Evolutionary conservation across 139 green algal genomes (phyloP), one percentile per base, ranked within the genome.

Genomic region (Micractinium sp.): DNA sequence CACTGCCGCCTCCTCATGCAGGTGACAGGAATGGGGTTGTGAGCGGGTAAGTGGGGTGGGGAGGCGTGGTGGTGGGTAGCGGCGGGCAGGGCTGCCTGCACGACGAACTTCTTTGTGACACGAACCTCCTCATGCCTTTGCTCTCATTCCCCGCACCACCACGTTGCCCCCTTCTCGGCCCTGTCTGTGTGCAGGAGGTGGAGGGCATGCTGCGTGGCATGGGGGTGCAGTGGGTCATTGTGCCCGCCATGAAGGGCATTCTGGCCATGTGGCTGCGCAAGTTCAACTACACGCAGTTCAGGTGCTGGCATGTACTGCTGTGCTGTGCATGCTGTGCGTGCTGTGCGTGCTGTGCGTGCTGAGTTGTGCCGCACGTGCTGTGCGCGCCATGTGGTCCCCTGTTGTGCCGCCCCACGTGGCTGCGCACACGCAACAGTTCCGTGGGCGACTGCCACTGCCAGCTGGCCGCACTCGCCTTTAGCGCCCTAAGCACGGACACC

Each of bases 1-100:
- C 91, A 97, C 87, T 95, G 92, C 93, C 93, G 89, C 84, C 90
- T 91, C 0, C 89, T 97, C 3, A 89, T 96, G 53, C 90, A 92
- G 90, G 94, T 94, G 67, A 2, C 77, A 60, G 19, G 39, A 35
- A 12, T 41, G 16, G 63, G 33, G 27, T 33, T 41, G 9, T 9
- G 7, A 29, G 3, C 12, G 47, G 47, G 47, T 56, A 56, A 56
- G 7, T 16, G 47, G 47, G 5, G 5, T 56, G 47, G 47, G 47
- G 9, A 75, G n/a, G 71, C 9, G 80, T 13, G 15, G 47, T 56
- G 9, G 47, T 16, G 47, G 5, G 47, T 12, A 29, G 23, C 22
- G 63, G 63, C 63, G 63, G 63, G 63, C 7, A 12, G 63, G 63
- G 63, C 63, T 12, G 63, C 63, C 63, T 73, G 63, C 63, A n/a